Percentiles rank a stretch among this genome's conserved stretches.
These are phyloP conservation scores for Luffa aegyptiaca DNA, from an alignment of 306 rosid genomes.

Conservation along the genomic window DNA sequence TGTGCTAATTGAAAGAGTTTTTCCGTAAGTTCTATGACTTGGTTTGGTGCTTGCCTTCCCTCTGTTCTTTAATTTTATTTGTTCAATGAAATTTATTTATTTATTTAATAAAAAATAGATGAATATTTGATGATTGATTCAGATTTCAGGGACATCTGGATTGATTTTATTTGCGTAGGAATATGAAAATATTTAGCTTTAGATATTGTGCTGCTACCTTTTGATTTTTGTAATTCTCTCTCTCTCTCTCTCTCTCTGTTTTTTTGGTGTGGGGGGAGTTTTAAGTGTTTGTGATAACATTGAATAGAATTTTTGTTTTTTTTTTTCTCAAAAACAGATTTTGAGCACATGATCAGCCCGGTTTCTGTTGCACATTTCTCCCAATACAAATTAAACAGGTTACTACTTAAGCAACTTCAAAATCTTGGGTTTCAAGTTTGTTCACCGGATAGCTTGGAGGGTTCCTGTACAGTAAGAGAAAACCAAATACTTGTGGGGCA, in stretches of 20 bases:
- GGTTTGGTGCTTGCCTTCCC: neutral
- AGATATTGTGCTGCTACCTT: too few relatives aligned
- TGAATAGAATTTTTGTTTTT: slow-evolving; percentile 11
- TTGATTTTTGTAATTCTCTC: too few relatives aligned
- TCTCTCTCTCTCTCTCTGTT: too few relatives aligned
- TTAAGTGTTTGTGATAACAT: neutral
- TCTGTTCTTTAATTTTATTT: neutral
- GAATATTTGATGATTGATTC: too few relatives aligned
- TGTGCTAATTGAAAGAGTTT: neutral
- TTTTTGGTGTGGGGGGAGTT: too few relatives aligned
- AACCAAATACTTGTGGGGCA: slow-evolving; percentile 63
- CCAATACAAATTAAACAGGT: slow-evolving; percentile 59
- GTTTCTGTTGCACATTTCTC: slow-evolving; percentile 84
- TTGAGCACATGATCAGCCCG: slow-evolving; percentile 71
- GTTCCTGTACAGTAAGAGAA: slow-evolving; percentile 19
- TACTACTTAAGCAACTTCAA: slow-evolving; percentile 60
- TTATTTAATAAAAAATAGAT: too few relatives aligned
- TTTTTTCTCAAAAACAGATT: slow-evolving; percentile 41
- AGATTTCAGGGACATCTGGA: neutral
- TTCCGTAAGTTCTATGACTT: neutral
- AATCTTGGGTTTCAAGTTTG: slow-evolving; percentile 42
- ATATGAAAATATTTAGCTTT: too few relatives aligned
- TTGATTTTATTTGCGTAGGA: too few relatives aligned
- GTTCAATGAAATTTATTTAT: neutral
- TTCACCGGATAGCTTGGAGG: slow-evolving; percentile 32